Conservation (phyloP, 2,329 filamentous ascomycete genomes). For the Xylariales sp. region DNA sequence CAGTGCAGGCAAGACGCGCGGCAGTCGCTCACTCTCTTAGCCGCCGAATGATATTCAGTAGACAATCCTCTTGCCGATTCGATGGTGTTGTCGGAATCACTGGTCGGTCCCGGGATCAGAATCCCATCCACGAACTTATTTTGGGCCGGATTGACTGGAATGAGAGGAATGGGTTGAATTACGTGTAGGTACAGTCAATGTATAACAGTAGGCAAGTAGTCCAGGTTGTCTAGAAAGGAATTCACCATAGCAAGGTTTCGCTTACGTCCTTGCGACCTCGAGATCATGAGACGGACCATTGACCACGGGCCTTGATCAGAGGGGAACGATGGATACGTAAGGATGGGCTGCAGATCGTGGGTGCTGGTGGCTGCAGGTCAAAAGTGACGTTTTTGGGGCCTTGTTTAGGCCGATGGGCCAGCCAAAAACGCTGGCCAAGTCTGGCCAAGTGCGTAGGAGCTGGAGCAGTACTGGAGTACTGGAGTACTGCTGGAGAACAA, state of each 20-base stretch:
- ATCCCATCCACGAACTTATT: slow-evolving; percentile 28
- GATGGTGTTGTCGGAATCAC: slow-evolving; percentile 30
- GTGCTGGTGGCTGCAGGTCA: slow-evolving; percentile 42
- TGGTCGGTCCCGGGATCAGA: slow-evolving; percentile 22
- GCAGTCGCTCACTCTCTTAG: slow-evolving; percentile 27
- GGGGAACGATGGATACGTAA: slow-evolving; percentile 30
- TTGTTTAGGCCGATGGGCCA: slow-evolving; percentile 11
- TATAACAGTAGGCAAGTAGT: slow-evolving; percentile 7
- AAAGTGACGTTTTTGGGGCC: slow-evolving; percentile 45
- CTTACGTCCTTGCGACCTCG: slow-evolving; percentile 27
- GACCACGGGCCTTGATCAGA: slow-evolving; percentile 35
- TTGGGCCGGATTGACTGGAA: slow-evolving; percentile 27
- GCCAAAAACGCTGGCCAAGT: slow-evolving; percentile 3
- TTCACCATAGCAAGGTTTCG: slow-evolving; percentile 27
- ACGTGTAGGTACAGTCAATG: slow-evolving; percentile 20
- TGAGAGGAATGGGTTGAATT: slow-evolving; percentile 13
- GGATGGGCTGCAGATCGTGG: slow-evolving; percentile 41
- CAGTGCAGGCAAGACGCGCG: slow-evolving; percentile 31
- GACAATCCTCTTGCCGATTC: slow-evolving; percentile 9
- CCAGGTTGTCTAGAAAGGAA: neutral
- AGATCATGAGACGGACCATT: slow-evolving; percentile 27
- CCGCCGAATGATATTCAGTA: slow-evolving; percentile 13
- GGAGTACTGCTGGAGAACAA: too few relatives aligned
- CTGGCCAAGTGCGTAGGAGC: neutral
- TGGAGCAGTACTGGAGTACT: neutral